Conservation (phyloP, 305 asterid genomes). For the Fraxinus greggii region DNA sequence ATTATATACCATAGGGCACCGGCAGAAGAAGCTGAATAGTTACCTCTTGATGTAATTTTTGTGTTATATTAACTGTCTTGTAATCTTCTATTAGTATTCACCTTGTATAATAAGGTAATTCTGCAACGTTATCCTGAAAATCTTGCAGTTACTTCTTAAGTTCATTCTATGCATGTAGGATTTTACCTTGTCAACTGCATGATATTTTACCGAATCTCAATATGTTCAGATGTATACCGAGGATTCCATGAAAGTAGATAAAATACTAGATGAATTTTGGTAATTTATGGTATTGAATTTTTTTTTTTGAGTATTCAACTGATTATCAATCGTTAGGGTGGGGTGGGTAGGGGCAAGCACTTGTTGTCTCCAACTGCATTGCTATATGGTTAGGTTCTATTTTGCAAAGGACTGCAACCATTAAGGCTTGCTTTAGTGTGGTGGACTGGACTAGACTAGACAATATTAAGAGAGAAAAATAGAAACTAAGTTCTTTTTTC, state of each 20-base stretch:
- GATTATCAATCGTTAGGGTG: background rate
- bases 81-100: background rate
- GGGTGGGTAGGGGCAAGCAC: background rate
- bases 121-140: background rate
- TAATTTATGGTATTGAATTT: background rate
- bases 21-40: conserved; percentile 44
- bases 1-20: conserved; percentile 61
- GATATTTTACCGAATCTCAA: background rate
- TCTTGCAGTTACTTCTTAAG: background rate
- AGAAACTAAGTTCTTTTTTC: background rate
- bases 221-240: background rate
- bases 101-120: conserved; percentile 3
- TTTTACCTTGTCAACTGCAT: conserved; percentile 10
- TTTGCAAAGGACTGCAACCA: background rate
- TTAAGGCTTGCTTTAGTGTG: background rate
- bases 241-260: background rate
- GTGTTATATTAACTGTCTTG: conserved; percentile 27
- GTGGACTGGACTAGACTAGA: background rate
- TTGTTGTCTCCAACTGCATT: background rate
- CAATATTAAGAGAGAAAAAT: background rate
- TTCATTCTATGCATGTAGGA: conserved; percentile 3
- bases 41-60: conserved; percentile 23
- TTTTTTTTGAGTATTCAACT: background rate
- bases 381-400: background rate
- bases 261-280: background rate